Evolutionary conservation across 257 asterid genomes (phyloP).

Genomic region (Gentiana dahurica): DNA sequence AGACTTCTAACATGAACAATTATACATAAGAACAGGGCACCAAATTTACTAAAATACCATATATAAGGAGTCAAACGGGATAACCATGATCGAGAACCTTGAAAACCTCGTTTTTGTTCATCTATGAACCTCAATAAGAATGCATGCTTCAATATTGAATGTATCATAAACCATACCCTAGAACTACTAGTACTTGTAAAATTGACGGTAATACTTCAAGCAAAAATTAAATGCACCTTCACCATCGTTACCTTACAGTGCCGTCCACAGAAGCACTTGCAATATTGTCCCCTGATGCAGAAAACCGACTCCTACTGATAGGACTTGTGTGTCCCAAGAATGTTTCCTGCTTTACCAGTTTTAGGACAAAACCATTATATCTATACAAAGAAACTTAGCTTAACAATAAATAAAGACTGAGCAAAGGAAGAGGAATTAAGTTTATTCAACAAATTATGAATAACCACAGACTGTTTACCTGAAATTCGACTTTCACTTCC

Average conservation of each 20-base stretch:
- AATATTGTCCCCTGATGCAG: constrained; percentile 90
- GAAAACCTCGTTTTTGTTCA: not conserved
- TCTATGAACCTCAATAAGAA: not conserved
- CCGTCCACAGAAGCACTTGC: constrained; percentile 98
- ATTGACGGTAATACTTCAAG: not conserved
- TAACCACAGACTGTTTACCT: constrained; percentile 30
- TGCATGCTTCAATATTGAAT: not conserved
- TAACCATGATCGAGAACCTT: not conserved
- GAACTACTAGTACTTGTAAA: not conserved
- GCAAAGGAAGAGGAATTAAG: not conserved
- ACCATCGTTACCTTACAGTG: constrained; percentile 58
- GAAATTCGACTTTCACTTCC: constrained; percentile 67
- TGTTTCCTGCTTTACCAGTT: constrained; percentile 48
- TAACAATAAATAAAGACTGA: not conserved
- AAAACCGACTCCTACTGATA: constrained; percentile 84
- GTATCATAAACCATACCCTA: not conserved
- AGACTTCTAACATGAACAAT: too few species aligned
- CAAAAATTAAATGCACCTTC: not conserved
- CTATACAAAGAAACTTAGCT: not conserved
- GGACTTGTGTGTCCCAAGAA: constrained; percentile 98
- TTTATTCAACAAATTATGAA: not conserved
- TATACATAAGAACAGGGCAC: too few species aligned
- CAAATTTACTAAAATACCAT: too few species aligned
- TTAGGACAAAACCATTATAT: constrained; percentile 3
- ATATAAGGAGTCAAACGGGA: not conserved